Evolutionary conservation across 495 filamentous ascomycete genomes (phyloP), one percentile per base, ranked within the genome.

Genomic region (Penicillium canariense): DNA sequence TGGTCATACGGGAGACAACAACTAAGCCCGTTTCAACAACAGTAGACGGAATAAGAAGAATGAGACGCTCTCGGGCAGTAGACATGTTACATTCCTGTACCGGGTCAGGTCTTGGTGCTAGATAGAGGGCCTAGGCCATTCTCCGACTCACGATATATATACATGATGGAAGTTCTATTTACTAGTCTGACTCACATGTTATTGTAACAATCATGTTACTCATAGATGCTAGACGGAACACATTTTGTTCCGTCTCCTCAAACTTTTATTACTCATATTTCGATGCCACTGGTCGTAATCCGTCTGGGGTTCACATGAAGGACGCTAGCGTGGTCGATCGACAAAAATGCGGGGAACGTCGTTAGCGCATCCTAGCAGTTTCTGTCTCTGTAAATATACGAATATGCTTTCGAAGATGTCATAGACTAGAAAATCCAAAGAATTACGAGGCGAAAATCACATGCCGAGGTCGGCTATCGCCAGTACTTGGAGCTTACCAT

Each of bases 321-420:
- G 39, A 50, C 30, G 22, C 28, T 36, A 45, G 26, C 10, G 22
- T 18, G 34, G 35, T 42, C 52, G 35, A 49, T 44, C 54, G 14
- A 5, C 2, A 18, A 17, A 52, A 47, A 57, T 51, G 54, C 54
- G 54, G 54, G 54, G 54, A 52, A 57, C 35, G 17, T 38, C n/a
- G 17, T 31, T 57, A 51, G 54, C 54, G 48, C 35, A 11, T 48
- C 54, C 48, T 48, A 56, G 47, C 48, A 48, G 32, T 47, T 56
- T 51, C 42, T 32, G 34, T 22, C 12, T 11, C n/a, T 17, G n/a
- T 15, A 25, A 39, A 22, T n/a, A 50, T 4, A 14, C 23, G 32
- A 39, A 22, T n/a, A 50, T 4, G 10, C 23, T 46, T 52, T 18
- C 2, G 11, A 38, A 34, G 27, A 43, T 31, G 30, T 56, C 47